Conservation (phyloP, 2,329 filamentous ascomycete genomes). For the Alternaria arbusti region DNA sequence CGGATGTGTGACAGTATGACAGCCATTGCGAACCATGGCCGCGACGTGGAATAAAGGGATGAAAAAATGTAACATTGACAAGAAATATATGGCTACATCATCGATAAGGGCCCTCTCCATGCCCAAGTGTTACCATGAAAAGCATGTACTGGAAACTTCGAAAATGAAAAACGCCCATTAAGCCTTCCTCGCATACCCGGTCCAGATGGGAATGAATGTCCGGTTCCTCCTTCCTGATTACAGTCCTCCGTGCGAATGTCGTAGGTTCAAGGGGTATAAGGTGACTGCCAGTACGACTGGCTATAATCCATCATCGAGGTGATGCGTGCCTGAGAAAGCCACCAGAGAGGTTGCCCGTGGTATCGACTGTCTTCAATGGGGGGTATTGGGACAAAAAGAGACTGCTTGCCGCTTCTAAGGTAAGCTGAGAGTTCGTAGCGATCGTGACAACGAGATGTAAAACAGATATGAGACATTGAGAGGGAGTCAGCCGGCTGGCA, state of each 20-base stretch:
- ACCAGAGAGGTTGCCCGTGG: not conserved
- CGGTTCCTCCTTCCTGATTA: slow-evolving; percentile 24
- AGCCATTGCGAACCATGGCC: not conserved
- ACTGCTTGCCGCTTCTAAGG: slow-evolving; percentile 1
- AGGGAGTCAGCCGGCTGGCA: slow-evolving; percentile 17
- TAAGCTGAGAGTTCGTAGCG: slow-evolving; percentile 15
- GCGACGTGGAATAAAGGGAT: not conserved
- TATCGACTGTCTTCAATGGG: slow-evolving; percentile 6
- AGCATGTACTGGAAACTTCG: not conserved
- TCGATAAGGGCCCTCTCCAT: slow-evolving; percentile 10
- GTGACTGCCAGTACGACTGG: slow-evolving; percentile 4
- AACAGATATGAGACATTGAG: slow-evolving; percentile 17
- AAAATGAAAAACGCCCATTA: slow-evolving; percentile 1
- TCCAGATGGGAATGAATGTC: slow-evolving; percentile 22
- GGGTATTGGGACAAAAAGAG: slow-evolving; percentile 13
- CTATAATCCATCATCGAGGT: not conserved
- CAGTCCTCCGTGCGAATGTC: slow-evolving; percentile 16
- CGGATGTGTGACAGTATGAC: not conserved
- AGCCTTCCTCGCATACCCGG: not conserved
- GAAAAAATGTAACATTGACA: slow-evolving; percentile 18
- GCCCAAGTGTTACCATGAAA: slow-evolving; percentile 1
- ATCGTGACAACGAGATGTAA: slow-evolving; percentile 22
- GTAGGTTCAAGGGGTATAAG: slow-evolving; percentile 8
- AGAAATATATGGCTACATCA: slow-evolving; percentile 22
- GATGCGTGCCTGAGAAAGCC: slow-evolving; percentile 1